Evolutionary conservation across 306 rosid genomes (phyloP), one percentile per base, ranked within the genome.

Genomic region (Psophocarpus tetragonolobus): DNA sequence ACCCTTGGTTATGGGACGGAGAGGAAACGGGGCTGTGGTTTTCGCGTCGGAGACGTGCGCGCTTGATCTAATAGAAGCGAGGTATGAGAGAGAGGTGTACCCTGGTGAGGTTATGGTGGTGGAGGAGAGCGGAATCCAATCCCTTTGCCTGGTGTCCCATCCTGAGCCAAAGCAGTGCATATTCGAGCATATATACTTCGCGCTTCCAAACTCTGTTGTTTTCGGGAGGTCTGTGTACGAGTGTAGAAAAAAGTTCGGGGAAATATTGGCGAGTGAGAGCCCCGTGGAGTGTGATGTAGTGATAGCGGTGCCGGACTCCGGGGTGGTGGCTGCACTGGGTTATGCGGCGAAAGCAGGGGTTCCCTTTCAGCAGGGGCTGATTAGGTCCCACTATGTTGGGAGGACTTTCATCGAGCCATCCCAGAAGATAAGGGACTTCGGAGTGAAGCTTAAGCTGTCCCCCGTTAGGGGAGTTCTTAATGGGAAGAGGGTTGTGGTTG

Each of bases 331-430:
- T 68, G 98, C 98, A 0, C 91, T 89, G 17, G 97, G 98, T n/a
- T 93, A 91, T 72, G 97, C 97, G 4, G 93, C 84, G 0, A 89
- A 90, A 74, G 91, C 95, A 2, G 95, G 98, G 4, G 98, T 93
- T 8, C 84, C 98, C n/a, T 93, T 93, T 44, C 93, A 93, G 80
- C 98, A 88, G 53, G 97, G 98, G 33, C 66, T 93, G 75, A 89
- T 93, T 9, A 84, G 98, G 85, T 93, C 97, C 8, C 98, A 91
- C 77, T 93, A 93, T 56, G 98, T 91, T 0, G 97, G 98, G 17
- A 89, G 97, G 87, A 93, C 98, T 36, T 93, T 93, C 86, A 93
- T 93, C 33, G 97, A 93, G 78, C 98, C 98, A 2, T 91, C 97
- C 0, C 95, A 93, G 86, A 87, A 84, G 84, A 93, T 93, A 36